These are phyloP conservation scores for Suillus plorans DNA, from an alignment of 768 basidiomycete species.

Conservation along the genomic window DNA sequence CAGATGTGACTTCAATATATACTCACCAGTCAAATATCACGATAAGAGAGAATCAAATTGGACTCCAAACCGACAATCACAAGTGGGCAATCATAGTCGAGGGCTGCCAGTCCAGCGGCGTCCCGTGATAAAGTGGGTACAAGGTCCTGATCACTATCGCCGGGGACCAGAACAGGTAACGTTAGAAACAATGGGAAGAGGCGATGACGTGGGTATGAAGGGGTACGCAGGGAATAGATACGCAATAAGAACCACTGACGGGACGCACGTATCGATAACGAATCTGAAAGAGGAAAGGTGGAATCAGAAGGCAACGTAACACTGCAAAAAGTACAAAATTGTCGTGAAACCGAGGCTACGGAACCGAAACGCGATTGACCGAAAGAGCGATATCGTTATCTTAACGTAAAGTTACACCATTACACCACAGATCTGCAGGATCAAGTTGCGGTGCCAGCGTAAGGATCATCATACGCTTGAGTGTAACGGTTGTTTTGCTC, in stretches of 20 bases:
- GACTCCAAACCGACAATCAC: conserved; percentile 2
- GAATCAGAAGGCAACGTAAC: background rate
- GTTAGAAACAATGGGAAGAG: background rate
- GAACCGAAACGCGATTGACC: background rate
- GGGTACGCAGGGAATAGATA: conserved; percentile 5
- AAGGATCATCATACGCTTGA: conserved; percentile 27
- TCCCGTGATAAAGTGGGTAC: conserved; percentile 5
- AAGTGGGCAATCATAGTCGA: background rate
- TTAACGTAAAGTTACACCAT: conserved; percentile 4
- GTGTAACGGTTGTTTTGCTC: conserved; percentile 23
- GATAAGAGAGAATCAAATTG: background rate
- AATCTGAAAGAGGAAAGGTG: background rate
- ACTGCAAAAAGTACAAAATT: conserved; percentile 6
- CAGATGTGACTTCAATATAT: background rate
- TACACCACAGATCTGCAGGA: background rate
- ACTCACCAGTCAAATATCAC: background rate
- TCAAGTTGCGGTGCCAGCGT: conserved; percentile 17
- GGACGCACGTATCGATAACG: background rate
- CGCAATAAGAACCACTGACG: conserved; percentile 2
- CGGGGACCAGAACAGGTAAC: background rate
- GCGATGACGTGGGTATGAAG: conserved; percentile 6
- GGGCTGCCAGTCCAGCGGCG: conserved; percentile 4
- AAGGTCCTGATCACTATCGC: conserved; percentile 1
- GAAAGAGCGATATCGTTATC: background rate
- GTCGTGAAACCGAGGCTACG: background rate